Conservation (phyloP, 2,329 filamentous ascomycete genomes). For the Aspergillus sp. region DNA sequence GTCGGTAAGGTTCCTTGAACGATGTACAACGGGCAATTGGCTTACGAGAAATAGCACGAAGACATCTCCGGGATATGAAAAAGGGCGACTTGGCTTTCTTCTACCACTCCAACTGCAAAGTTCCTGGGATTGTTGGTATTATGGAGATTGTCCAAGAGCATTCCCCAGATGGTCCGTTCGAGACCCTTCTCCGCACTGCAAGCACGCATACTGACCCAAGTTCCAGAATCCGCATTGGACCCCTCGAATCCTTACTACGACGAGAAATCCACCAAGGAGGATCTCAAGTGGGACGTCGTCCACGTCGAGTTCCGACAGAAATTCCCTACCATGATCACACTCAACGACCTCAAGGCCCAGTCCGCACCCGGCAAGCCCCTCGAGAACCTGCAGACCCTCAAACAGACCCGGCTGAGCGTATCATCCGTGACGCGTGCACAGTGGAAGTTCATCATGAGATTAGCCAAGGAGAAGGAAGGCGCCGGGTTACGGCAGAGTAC, state of each 20-base stretch:
- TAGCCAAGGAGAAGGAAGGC: slow-evolving; percentile 30
- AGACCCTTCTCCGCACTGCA: background rate
- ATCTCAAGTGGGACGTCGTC: slow-evolving; percentile 80
- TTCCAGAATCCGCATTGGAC: slow-evolving; percentile 62
- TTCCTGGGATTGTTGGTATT: slow-evolving; percentile 75
- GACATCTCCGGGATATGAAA: slow-evolving; percentile 87
- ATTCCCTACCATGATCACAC: slow-evolving; percentile 62
- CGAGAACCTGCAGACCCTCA: slow-evolving; percentile 74
- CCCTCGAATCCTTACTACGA: slow-evolving; percentile 76
- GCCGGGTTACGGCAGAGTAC: slow-evolving; percentile 3
- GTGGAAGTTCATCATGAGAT: slow-evolving; percentile 43
- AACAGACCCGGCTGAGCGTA: slow-evolving; percentile 75
- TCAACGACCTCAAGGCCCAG: slow-evolving; percentile 64
- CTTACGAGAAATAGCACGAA: slow-evolving; percentile 54
- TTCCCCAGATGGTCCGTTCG: slow-evolving; percentile 63
- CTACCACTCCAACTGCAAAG: slow-evolving; percentile 91
- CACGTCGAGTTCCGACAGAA: slow-evolving; percentile 83
- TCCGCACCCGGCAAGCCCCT: slow-evolving; percentile 52
- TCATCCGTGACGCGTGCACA: slow-evolving; percentile 40
- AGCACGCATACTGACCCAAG: background rate
- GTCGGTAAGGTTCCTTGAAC: slow-evolving; percentile 26
- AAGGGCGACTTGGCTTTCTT: slow-evolving; percentile 91
- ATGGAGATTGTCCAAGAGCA: slow-evolving; percentile 87
- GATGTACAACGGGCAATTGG: background rate
- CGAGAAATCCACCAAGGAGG: slow-evolving; percentile 59